phyloP scores from a whole-genome alignment of 768 basidiomycete species.

The Tephrocybe sp. region DNA sequence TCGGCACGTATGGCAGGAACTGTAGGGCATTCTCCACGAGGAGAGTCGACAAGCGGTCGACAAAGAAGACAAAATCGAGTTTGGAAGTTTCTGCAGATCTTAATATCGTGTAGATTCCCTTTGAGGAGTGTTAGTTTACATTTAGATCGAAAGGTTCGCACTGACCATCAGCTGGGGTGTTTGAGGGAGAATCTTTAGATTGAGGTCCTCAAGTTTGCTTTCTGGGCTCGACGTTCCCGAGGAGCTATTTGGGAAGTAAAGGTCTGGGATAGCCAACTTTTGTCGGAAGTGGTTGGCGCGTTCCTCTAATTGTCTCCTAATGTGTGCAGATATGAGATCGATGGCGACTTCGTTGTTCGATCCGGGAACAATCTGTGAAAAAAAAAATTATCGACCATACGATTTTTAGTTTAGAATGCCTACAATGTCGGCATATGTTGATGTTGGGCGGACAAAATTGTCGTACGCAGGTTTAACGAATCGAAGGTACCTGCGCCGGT shows the following conservation, averaged over 20 bases:
- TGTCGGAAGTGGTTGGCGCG: constrained; percentile 72
- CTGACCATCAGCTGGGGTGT: constrained; percentile 78
- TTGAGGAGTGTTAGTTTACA: neutral
- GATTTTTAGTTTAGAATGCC: constrained; percentile 13
- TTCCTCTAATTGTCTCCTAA: constrained; percentile 79
- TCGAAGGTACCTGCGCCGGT: constrained; percentile 68
- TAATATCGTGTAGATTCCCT: constrained; percentile 91
- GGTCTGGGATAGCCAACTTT: constrained; percentile 60
- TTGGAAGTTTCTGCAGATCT: constrained; percentile 66
- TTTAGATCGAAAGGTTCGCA: neutral
- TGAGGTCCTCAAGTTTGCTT: constrained; percentile 40
- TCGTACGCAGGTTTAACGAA: constrained; percentile 96
- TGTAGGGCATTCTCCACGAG: constrained; percentile 84
- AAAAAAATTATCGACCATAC: neutral
- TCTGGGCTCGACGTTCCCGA: constrained; percentile 37
- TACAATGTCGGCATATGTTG: constrained; percentile 88
- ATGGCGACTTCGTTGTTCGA: constrained; percentile 87
- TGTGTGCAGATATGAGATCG: constrained; percentile 89
- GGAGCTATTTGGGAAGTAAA: constrained; percentile 31
- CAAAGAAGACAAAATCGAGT: constrained; percentile 92
- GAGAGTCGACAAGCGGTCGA: constrained; percentile 80
- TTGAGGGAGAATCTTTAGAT: constrained; percentile 67
- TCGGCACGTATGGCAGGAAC: constrained; percentile 67
- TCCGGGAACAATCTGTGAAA: constrained; percentile 87
- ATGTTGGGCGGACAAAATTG: constrained; percentile 87